phyloP scores from a whole-genome alignment of 2,329 filamentous ascomycete species.

The Pseudocercospora eumusae region DNA sequence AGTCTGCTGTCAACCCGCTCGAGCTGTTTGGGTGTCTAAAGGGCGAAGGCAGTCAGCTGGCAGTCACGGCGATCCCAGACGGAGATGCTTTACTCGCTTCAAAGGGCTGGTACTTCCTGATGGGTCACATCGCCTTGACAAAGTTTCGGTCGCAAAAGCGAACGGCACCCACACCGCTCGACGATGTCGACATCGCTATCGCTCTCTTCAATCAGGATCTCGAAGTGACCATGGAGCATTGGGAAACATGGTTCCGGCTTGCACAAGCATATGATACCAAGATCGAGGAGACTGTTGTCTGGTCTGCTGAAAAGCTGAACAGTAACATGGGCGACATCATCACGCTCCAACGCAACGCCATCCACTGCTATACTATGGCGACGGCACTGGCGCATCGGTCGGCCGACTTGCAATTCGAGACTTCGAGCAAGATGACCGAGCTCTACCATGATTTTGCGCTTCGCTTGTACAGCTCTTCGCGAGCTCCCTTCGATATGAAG shows the following conservation, averaged over 20 bases:
- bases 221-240: constrained; percentile 76
- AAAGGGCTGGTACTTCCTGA: constrained; percentile 88
- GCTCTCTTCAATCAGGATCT: constrained; percentile 79
- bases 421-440: constrained; percentile 60
- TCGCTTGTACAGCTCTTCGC: constrained; percentile 67
- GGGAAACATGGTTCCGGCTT: constrained; percentile 89
- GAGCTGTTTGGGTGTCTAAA: constrained; percentile 77
- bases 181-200: constrained; percentile 79
- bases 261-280: constrained; percentile 87
- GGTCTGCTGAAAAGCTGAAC: constrained; percentile 90
- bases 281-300: constrained; percentile 81
- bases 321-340: constrained; percentile 74
- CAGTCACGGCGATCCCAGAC: constrained; percentile 61
- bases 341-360: constrained; percentile 73
- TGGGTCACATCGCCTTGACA: constrained; percentile 83
- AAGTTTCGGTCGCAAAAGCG: constrained; percentile 82
- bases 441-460: constrained; percentile 69
- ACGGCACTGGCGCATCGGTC: constrained; percentile 61
- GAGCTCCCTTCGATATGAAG: constrained; percentile 68
- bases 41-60: constrained; percentile 73
- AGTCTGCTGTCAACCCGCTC: constrained; percentile 78
- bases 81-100: constrained; percentile 71
- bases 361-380: constrained; percentile 76
- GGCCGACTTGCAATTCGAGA: constrained; percentile 57
- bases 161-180: constrained; percentile 70